Base-by-base conservation (phyloP, 495 filamentous ascomycete genomes). In the Hyaloscypha hepaticicola region DNA sequence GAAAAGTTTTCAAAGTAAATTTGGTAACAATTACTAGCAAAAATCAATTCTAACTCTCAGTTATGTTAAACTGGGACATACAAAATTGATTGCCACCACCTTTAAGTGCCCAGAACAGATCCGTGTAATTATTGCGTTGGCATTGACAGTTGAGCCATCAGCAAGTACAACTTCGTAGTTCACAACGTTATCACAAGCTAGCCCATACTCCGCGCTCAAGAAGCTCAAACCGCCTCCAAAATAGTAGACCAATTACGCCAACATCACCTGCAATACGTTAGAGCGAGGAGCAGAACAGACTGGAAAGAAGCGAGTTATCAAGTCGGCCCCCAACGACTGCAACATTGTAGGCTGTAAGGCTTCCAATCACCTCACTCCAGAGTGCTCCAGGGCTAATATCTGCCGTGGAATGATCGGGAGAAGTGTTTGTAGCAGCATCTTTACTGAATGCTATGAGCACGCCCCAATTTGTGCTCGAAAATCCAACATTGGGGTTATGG, bases 11-110 rank as follows among this genome's bases (percentile, higher is more conserved):
- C 53, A 68, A 55, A 34, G 83, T 78, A 49, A 80, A 82, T n/a
- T 75, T 76, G 1, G 84, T 86, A 3, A 86, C 80, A 25, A 86
- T 78, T 51, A 5, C 31, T 34, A 45, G 48, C 6, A 50, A 50
- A 60, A 19, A 16, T n/a, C 4, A 53, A 55, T 50, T 12, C 21
- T 22, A n/a, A 6, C 38, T 48, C 16, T 24, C 9, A 3, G 16
- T 48, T 5, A 27, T 14, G 33, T 3, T 12, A 59, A 22, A 29
- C 14, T 50, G 3, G 6, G 3, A 25, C 6, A 21, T 31, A 4
- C 82, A 83, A 63, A 83, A 84, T 68, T 86, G 84, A 66, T 74
- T 79, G 5, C 73, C 60, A 24, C 84, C 83, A 11, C 83, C 85
- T 61, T 86, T 87, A 0, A 87, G 75, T 11, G 83, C 83, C 63